Percentiles rank a stretch among this genome's conserved stretches.
Evolutionary conservation across 1,284 basidiomycete species (phyloP).

Genomic region (Ustilago hordei): DNA sequence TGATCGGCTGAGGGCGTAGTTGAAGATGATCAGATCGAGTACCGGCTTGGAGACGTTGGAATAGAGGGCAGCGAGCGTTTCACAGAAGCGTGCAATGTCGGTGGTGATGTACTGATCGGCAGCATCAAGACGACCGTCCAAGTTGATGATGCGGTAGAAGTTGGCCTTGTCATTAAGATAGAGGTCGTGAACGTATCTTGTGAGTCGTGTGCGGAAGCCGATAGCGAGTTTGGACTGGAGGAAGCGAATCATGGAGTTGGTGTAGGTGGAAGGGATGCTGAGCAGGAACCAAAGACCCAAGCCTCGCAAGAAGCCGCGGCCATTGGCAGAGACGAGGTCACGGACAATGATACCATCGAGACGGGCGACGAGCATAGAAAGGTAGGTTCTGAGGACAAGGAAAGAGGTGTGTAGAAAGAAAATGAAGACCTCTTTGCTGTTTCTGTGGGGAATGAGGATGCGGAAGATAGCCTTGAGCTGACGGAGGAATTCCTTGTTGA

Average conservation of each 20-base stretch:
- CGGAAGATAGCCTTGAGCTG: conserved; percentile 71
- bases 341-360: conserved; percentile 91
- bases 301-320: conserved; percentile 83
- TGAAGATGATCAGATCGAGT: conserved; percentile 92
- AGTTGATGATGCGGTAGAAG: conserved; percentile 72
- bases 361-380: conserved; percentile 82
- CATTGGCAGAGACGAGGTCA: conserved; percentile 88
- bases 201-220: conserved; percentile 85
- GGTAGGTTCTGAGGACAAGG: conserved; percentile 81
- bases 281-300: conserved; percentile 89
- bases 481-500: conserved; percentile 82
- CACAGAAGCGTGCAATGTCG: conserved; percentile 90
- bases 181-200: conserved; percentile 90
- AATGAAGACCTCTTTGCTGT: conserved; percentile 79
- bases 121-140: conserved; percentile 66
- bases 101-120: conserved; percentile 81
- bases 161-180: conserved; percentile 75
- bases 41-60: conserved; percentile 79
- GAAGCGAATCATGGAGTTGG: conserved; percentile 94
- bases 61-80: conserved; percentile 86
- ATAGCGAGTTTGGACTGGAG: conserved; percentile 90
- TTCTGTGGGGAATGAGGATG: conserved; percentile 61
- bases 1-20: conserved; percentile 86
- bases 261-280: conserved; percentile 92
- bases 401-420: conserved; percentile 86